phyloP scores from a whole-genome alignment of 306 rosid genomes.

The Cicer pinnatifidum region DNA sequence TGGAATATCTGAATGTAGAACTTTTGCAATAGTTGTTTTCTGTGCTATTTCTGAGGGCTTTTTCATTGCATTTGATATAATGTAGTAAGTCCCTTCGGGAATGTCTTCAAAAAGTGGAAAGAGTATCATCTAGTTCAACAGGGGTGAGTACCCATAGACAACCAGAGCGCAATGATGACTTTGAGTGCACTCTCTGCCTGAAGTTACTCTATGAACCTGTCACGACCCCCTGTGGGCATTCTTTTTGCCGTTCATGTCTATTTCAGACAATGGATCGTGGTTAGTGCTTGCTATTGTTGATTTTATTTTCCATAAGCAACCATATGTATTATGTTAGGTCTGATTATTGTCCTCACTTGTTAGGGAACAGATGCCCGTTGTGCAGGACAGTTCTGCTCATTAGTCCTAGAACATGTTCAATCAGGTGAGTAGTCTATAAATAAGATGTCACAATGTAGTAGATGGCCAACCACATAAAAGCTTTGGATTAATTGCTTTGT shows the following conservation, averaged over 20 bases:
- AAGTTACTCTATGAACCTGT: slow-evolving; percentile 86
- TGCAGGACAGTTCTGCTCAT: slow-evolving; percentile 96
- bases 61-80: slow-evolving; percentile 51
- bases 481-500: slow-evolving; percentile 1
- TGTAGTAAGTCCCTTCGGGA: slow-evolving; percentile 72
- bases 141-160: slow-evolving; percentile 55
- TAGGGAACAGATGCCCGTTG: slow-evolving; percentile 98
- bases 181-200: slow-evolving; percentile 89
- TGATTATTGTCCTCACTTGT: slow-evolving; percentile 49
- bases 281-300: slow-evolving; percentile 53
- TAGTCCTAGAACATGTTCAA: slow-evolving; percentile 80
- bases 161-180: slow-evolving; percentile 82
- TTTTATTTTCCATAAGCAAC: slow-evolving; percentile 31
- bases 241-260: slow-evolving; percentile 90
- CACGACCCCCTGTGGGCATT: slow-evolving; percentile 98
- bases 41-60: slow-evolving; percentile 34
- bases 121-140: slow-evolving; percentile 48
- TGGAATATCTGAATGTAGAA: slow-evolving; percentile 38
- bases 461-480: slow-evolving; percentile 21
- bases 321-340: slow-evolving; percentile 34
- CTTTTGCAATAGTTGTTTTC: slow-evolving; percentile 35
- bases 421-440: slow-evolving; percentile 65
- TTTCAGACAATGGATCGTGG: slow-evolving; percentile 96
- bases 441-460: slow-evolving; percentile 28
- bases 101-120: slow-evolving; percentile 73